Conservation (phyloP, 2,329 filamentous ascomycete genomes). For the Dactylellina leptospora region DNA sequence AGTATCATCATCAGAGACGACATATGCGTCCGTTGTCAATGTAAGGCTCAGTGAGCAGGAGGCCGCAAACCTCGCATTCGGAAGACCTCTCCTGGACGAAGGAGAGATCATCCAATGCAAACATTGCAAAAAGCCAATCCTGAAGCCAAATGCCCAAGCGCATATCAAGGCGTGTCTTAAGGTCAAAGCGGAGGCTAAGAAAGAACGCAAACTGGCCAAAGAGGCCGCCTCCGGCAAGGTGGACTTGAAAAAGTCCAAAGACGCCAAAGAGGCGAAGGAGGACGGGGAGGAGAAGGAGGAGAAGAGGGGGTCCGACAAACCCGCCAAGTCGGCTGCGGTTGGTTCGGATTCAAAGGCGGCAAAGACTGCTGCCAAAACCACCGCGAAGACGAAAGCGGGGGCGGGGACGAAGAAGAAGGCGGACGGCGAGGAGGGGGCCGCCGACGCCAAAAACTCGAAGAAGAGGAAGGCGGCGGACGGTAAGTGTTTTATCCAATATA, state of each 20-base stretch:
- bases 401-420: slow-evolving; percentile 68
- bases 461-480: slow-evolving; percentile 77
- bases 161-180: slow-evolving; percentile 86
- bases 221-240: slow-evolving; percentile 63
- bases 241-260: slow-evolving; percentile 59
- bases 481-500: slow-evolving; percentile 1
- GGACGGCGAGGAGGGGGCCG: slow-evolving; percentile 68
- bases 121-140: slow-evolving; percentile 88
- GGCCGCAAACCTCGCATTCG: slow-evolving; percentile 80
- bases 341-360: slow-evolving; percentile 32
- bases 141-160: slow-evolving; percentile 76
- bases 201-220: slow-evolving; percentile 77
- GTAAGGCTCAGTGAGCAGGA: slow-evolving; percentile 75
- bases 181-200: slow-evolving; percentile 78
- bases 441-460: slow-evolving; percentile 72
- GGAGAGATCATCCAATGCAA: slow-evolving; percentile 86
- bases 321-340: slow-evolving; percentile 61
- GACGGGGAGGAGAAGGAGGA: slow-evolving; percentile 61
- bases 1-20: slow-evolving; percentile 9
- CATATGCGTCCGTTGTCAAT: slow-evolving; percentile 21
- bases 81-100: slow-evolving; percentile 80
- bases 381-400: slow-evolving; percentile 30
- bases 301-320: slow-evolving; percentile 53
- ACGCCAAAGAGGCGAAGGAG: slow-evolving; percentile 58
- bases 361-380: slow-evolving; percentile 24